Conservation (phyloP, 805 yeast species). For the Teunomyces tritomae region DNA sequence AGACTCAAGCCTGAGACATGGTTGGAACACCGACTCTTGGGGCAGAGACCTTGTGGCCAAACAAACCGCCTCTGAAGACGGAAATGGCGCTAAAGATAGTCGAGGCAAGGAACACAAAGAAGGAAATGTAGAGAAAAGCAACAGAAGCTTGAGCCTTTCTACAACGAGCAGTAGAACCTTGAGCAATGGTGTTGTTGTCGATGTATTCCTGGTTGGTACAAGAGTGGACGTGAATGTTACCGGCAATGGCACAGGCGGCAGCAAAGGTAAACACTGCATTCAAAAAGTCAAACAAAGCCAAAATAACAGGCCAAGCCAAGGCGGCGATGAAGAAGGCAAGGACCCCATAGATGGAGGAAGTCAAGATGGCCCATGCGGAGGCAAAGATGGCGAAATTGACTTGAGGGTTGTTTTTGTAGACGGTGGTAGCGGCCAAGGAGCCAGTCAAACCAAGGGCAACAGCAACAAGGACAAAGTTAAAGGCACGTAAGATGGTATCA, state of each 20-base stretch:
- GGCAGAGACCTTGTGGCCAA: constrained; percentile 40
- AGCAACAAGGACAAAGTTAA: constrained; percentile 73
- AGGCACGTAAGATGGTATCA: constrained; percentile 70
- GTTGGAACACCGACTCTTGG: constrained; percentile 87
- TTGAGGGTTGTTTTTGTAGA: constrained; percentile 59
- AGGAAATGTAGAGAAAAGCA: constrained; percentile 83
- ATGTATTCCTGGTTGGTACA: constrained; percentile 71
- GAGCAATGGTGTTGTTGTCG: constrained; percentile 62
- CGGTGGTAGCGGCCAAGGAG: constrained; percentile 71
- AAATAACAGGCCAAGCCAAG: constrained; percentile 83
- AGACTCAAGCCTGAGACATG: constrained; percentile 74
- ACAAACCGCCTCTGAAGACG: constrained; percentile 51
- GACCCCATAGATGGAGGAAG: constrained; percentile 77
- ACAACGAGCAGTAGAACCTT: constrained; percentile 82
- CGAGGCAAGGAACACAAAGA: constrained; percentile 70
- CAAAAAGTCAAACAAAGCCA: constrained; percentile 77
- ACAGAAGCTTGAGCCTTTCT: constrained; percentile 87
- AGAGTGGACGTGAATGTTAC: constrained; percentile 81
- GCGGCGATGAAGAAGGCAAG: constrained; percentile 73
- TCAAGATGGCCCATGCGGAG: constrained; percentile 78
- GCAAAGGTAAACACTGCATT: constrained; percentile 90
- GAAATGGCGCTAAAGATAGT: constrained; percentile 57
- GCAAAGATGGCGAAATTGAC: constrained; percentile 88
- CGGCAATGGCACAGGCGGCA: constrained; percentile 93
- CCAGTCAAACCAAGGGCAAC: constrained; percentile 86